phyloP scores from a whole-genome alignment of 169 alveolate genomes.

The Eimeria falciformis region DNA sequence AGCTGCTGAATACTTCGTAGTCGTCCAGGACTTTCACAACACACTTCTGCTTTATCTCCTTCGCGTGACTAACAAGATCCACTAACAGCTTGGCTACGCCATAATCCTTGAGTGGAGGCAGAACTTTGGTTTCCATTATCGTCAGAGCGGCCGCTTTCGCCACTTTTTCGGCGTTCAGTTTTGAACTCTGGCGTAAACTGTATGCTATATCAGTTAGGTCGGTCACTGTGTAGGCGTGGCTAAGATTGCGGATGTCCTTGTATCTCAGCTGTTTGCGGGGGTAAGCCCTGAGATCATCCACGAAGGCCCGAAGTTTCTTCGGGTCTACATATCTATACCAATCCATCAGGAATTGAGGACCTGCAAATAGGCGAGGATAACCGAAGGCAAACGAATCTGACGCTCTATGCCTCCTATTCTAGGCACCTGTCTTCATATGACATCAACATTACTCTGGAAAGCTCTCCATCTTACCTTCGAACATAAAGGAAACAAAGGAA shows the following conservation, averaged over 20 bases:
- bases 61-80: conserved; percentile 15
- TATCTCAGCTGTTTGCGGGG: background rate
- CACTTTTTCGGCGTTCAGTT: background rate
- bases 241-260: background rate
- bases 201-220: conserved; percentile 38
- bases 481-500: background rate
- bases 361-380: background rate
- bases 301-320: background rate
- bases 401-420: no score
- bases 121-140: background rate
- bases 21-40: conserved; percentile 25
- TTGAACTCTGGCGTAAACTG: conserved; percentile 38
- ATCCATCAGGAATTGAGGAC: conserved; percentile 28
- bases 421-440: no score
- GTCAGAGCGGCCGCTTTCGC: conserved; percentile 1
- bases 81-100: conserved; percentile 36
- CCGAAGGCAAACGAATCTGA: background rate
- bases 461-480: conserved; percentile 31
- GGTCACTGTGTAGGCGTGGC: conserved; percentile 35
- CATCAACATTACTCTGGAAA: no score
- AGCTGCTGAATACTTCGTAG: conserved; percentile 26
- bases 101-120: conserved; percentile 12
- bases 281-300: no score
- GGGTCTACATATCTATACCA: conserved; percentile 27
- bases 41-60: background rate